Base-by-base conservation (phyloP, 345 rosid genomes). In the Heritiera fomes region DNA sequence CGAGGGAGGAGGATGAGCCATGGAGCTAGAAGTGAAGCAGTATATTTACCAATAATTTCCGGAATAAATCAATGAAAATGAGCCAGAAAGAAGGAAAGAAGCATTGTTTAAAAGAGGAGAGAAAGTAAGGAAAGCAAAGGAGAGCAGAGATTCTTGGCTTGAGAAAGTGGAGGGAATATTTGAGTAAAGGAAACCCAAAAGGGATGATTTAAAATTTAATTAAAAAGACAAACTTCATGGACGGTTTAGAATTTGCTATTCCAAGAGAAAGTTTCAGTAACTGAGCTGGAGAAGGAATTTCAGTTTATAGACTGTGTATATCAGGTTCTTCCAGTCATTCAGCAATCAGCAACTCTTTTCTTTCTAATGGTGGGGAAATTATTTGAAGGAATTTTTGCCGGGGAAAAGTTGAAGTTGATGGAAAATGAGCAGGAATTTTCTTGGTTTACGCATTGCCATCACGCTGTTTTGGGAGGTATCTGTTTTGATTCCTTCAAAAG, bases 101-200 rank as follows among this genome's bases (percentile, higher is more conserved):
- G 78, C 86, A 88, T 85, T 61, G 84, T 82, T 80, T 78, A 81
- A 80, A 79, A 73, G 77, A 46, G 68, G 30, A 72, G 45, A 34
- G 11, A 61, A 62, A 74, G 30, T 75, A 81, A 79, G 82, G 78
- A 79, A 81, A 84, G 84, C 75, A 82, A 79, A 80, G 45, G 17
- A 23, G 28, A 23, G 28, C 38, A 87, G 90, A 84, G 93, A 92
- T 91, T 92, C 95, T 90, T 86, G 80, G 90, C 97, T 90, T 92
- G 89, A 80, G 88, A 91, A 90, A 87, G 88, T 82, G 82, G 81
- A 83, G 82, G 82, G 84, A 77, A 40, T 71, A 85, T 88, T 86
- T 88, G 88, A 86, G 85, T 50, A 71, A 71, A 71, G 45, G 9
- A 34, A 63, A 32, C 9, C 68, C 6, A 71, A 49, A 30, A 6